These are phyloP conservation scores for Cotoneaster glaucophyllus DNA, from an alignment of 306 rosid genomes.

Conservation along the genomic window DNA sequence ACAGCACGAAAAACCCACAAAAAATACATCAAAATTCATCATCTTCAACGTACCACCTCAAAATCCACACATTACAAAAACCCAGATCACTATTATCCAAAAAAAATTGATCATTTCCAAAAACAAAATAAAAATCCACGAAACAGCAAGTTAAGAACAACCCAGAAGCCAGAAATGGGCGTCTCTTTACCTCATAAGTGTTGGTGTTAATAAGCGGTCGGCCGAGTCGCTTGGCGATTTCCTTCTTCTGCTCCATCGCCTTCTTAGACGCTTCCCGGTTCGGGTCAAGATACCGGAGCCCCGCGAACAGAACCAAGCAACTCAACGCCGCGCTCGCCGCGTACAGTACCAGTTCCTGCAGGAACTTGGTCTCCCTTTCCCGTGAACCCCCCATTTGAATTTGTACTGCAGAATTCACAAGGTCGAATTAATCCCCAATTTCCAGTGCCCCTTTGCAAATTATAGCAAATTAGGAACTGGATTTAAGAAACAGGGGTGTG, in stretches of 20 bases:
- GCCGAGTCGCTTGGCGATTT: conserved; percentile 85
- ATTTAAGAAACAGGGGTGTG: neutral
- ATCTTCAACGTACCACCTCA: neutral
- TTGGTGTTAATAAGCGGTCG: conserved; percentile 93
- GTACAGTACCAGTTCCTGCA: conserved; percentile 66
- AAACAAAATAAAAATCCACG: neutral
- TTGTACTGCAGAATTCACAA: neutral
- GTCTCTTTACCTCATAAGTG: conserved; percentile 59
- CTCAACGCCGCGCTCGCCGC: conserved; percentile 97
- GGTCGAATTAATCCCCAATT: neutral
- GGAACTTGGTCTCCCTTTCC: conserved; percentile 65
- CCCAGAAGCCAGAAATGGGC: neutral
- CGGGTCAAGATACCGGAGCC: conserved; percentile 83
- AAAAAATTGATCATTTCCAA: neutral
- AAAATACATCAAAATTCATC: neutral
- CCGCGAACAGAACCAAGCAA: conserved; percentile 63
- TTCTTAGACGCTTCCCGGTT: conserved; percentile 85
- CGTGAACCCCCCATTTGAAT: conserved; percentile 29
- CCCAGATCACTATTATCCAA: neutral
- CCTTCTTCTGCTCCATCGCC: conserved; percentile 83
- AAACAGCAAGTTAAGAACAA: neutral
- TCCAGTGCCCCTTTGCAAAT: neutral
- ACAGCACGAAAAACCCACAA: neutral
- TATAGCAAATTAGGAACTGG: neutral
- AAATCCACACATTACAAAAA: neutral